Evolutionary conservation across 768 basidiomycete genomes (phyloP), one percentile per base, ranked within the genome.

Genomic region (Wakefieldia striispora): DNA sequence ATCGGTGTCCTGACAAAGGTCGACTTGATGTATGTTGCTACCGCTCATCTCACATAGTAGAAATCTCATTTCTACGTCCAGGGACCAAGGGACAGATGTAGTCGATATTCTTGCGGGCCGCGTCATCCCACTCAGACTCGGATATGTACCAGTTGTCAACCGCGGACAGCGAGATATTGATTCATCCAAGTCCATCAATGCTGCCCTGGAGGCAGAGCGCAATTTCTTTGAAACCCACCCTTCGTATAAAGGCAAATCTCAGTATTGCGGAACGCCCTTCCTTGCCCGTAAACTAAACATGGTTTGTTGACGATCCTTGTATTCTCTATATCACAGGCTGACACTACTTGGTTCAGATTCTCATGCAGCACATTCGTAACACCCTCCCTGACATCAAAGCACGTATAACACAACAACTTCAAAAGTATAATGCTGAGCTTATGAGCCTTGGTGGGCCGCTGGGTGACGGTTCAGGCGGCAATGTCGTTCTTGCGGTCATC

Each of bases 1-100:
- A 97, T 99, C 57, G 97, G 97, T 79, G 97, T 99, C 17, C 72
- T 98, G 62, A 99, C 97, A 13, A 99, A 99, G 71, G 89, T 98
- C 44, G 97, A 99, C 70, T 75, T 99, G 56, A 99, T 99, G 97
- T 95, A 59, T 59, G 90, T 80, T 4, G 44, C 50, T 39, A 41
- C 19, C 26, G 17, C 49, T 33, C 33, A n/a, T 36, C 21, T 50
- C 12, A 1, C 34, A 1, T 31, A 36, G 26, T 21, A 26, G 14
- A 19, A 36, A 7, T 47, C 46, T 64, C 24, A 64, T 24, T n/a
- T 29, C 9, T 24, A 7, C 34, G 56, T 44, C 51, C 51, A 95
- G 92, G 92, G 95, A 99, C 74, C 81, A 79, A 62, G 97, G 97
- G 47, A 98, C 95, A 6, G 95, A 99, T 67, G 97, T 99, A 31